Base-by-base conservation (phyloP, 2,329 filamentous ascomycete genomes). In the Trichoderma lentiforme region DNA sequence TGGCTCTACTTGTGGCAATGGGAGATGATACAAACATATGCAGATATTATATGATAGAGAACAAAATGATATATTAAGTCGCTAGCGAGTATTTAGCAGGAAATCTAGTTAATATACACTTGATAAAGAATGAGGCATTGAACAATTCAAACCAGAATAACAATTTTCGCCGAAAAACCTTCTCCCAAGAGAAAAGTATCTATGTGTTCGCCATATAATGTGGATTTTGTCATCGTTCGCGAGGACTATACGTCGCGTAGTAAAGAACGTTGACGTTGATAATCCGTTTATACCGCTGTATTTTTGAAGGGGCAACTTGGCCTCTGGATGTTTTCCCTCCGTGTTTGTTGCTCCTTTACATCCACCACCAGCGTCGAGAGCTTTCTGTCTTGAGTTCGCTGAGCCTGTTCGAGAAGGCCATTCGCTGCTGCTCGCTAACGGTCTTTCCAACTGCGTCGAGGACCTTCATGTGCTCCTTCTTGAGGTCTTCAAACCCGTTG, bases 281-380 rank as follows among this genome's bases (percentile, higher is more conserved):
- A 24, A 24, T 24, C 21, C 56, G n/a, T 58, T 0, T 58, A n/a
- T 58, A 30, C 11, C n/a, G 39, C 39, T 21, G 3, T 58, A 28
- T 14, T 53, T 24, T 53, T 0, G 47, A 53, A 6, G n/a, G 47
- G 47, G 21, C 47, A 53, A 53, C n/a, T 24, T 21, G 47, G 21
- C 11, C 47, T 24, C 47, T 24, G 3, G n/a, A 53, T 24, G n/a
- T 24, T 24, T 24, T 53, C 21, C 47, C n/a, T 53, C 24, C 47
- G 11, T 12, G 0, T 21, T n/a, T 30, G 6, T 21, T 60, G 57
- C 18, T 60, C 18, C 11, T 32, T 68, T 60, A 68, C 65, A 68
- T 68, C 65, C 65, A 68, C 65, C 65, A 68, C 65, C 65, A 68
- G 7, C 65, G 24, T 28, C 65, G 65, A 18, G 65, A 58, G 34